Evolutionary conservation across 1,284 basidiomycete species (phyloP).

Genomic region (Pholiota adiposa): DNA sequence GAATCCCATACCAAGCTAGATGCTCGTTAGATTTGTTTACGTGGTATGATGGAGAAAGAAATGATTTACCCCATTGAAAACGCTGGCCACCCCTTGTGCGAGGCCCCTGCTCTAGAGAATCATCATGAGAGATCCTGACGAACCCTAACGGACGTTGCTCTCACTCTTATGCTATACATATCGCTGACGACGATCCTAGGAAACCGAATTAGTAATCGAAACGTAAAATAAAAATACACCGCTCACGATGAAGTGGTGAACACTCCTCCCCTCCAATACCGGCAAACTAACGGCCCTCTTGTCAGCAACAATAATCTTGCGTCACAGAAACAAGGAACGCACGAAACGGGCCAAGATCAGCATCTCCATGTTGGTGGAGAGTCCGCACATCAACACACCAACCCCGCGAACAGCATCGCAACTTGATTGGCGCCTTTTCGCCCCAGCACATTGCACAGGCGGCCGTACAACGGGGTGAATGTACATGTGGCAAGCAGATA

Average conservation of each 20-base stretch:
- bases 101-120: conserved; percentile 61
- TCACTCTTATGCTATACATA: too few species aligned
- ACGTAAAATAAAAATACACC: conserved; percentile 17
- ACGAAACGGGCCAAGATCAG: conserved; percentile 81
- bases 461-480: conserved; percentile 82
- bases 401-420: conserved; percentile 70
- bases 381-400: conserved; percentile 77
- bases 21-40: too few species aligned
- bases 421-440: conserved; percentile 75
- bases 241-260: conserved; percentile 69
- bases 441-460: conserved; percentile 79
- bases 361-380: conserved; percentile 74
- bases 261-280: conserved; percentile 86
- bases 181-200: conserved; percentile 27
- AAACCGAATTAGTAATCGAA: conserved; percentile 61
- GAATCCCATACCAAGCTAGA: conserved; percentile 69
- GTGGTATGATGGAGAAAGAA: neutral
- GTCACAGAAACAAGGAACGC: conserved; percentile 28
- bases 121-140: too few species aligned
- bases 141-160: too few species aligned
- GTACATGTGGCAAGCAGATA: conserved; percentile 80
- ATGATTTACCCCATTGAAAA: conserved; percentile 66
- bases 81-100: conserved; percentile 69
- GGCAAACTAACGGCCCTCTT: conserved; percentile 49
- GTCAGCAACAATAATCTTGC: conserved; percentile 11